Evolutionary conservation across 352 stramenopile genomes (phyloP).

Genomic region (Aphanomyces cochlioides): DNA sequence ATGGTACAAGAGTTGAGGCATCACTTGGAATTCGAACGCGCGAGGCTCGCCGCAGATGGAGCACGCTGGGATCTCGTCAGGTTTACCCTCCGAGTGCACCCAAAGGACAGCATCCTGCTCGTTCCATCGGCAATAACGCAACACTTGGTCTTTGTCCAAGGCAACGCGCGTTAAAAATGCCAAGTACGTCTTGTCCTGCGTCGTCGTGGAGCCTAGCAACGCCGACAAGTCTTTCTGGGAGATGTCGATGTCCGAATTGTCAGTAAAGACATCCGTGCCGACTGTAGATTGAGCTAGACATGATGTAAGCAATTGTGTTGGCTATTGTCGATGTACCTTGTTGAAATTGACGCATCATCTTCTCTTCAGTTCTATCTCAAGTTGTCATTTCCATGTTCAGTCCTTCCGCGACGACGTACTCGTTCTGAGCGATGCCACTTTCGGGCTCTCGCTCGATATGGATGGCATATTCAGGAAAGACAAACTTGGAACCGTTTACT

Average conservation of each 20-base stretch:
- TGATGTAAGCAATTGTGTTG: too few species aligned
- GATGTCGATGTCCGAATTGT: conserved; percentile 70
- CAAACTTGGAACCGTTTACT: conserved; percentile 56
- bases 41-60: conserved; percentile 71
- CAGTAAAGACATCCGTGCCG: conserved; percentile 53
- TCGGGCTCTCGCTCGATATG: conserved; percentile 77
- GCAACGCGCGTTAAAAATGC: conserved; percentile 78
- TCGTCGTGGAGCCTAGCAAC: conserved; percentile 44
- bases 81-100: conserved; percentile 57
- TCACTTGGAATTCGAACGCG: conserved; percentile 93
- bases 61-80: conserved; percentile 59
- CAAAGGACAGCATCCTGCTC: conserved; percentile 72
- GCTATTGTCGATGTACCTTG: conserved; percentile 37
- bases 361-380: conserved; percentile 46
- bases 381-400: too few species aligned
- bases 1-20: conserved; percentile 93
- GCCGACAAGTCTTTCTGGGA: conserved; percentile 75
- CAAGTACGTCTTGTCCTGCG: conserved; percentile 76
- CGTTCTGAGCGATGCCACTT: conserved; percentile 51
- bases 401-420: conserved; percentile 35
- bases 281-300: background rate
- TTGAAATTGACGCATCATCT: conserved; percentile 68
- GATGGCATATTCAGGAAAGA: conserved; percentile 73
- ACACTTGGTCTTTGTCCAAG: conserved; percentile 76
- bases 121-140: conserved; percentile 90